Conservation (phyloP, 805 yeast species). For the Pichia nakasei region DNA sequence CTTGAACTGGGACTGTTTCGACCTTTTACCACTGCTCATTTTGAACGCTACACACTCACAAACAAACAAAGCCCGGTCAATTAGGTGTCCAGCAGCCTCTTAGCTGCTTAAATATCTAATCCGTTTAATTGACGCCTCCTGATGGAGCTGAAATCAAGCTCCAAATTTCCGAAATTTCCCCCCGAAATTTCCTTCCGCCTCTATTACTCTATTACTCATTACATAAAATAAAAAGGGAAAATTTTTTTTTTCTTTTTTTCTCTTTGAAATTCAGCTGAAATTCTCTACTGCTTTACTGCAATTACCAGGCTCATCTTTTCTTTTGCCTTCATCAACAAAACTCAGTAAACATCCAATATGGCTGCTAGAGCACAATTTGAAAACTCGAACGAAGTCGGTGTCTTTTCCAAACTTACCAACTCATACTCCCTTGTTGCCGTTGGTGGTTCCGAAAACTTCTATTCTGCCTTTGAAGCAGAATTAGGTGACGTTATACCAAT, state of each 20-base stretch:
- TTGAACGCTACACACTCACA: too few species aligned
- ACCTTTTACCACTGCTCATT: background rate
- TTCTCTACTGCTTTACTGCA: too few species aligned
- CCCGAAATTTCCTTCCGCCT: too few species aligned
- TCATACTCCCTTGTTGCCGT: constrained; percentile 93
- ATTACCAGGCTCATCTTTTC: background rate
- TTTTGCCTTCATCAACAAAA: background rate
- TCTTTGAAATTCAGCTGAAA: too few species aligned
- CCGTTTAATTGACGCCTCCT: too few species aligned
- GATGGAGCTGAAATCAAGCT: too few species aligned
- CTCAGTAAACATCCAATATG: too few species aligned
- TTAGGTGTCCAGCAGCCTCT: too few species aligned
- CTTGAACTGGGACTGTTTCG: constrained; percentile 40
- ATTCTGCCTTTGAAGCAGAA: constrained; percentile 96
- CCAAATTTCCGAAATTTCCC: too few species aligned
- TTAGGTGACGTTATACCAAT: constrained; percentile 94
- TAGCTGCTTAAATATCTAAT: too few species aligned
- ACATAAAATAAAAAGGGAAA: background rate
- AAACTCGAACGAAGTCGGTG: constrained; percentile 87
- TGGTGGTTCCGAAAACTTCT: constrained; percentile 81
- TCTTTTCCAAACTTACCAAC: constrained; percentile 89
- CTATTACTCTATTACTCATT: background rate
- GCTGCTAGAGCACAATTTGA: constrained; percentile 74
- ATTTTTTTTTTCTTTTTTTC: too few species aligned
- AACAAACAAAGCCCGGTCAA: too few species aligned